These are phyloP conservation scores for Neurospora tetraspora DNA, from an alignment of 495 filamentous ascomycete species.

Conservation along the genomic window DNA sequence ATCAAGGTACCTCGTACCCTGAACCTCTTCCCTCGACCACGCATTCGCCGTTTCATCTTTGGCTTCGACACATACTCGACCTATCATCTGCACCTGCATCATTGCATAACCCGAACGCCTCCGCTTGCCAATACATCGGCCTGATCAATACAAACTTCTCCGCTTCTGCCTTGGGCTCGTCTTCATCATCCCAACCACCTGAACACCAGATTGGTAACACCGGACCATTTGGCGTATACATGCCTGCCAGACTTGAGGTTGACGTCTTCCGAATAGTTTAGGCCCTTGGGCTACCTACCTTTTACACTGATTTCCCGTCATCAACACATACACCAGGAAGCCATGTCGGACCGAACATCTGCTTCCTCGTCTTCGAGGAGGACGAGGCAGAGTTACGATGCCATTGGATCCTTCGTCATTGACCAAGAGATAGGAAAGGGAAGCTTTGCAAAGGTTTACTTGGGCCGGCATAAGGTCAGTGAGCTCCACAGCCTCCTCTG, in stretches of 20 bases:
- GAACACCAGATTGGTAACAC: constrained; percentile 1
- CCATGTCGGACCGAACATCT: constrained; percentile 34
- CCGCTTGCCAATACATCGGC: not conserved
- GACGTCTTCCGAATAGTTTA: constrained; percentile 33
- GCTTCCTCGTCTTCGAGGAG: constrained; percentile 26
- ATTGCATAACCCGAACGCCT: not conserved
- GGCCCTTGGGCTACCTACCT: constrained; percentile 33
- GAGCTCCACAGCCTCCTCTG: constrained; percentile 1
- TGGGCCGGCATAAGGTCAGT: constrained; percentile 74
- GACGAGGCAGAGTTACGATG: constrained; percentile 41
- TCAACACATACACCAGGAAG: constrained; percentile 34
- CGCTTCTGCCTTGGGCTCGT: constrained; percentile 5
- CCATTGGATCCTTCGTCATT: constrained; percentile 67
- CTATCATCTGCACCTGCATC: not conserved
- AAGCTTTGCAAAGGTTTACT: constrained; percentile 91
- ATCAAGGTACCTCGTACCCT: not conserved
- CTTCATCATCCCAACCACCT: constrained; percentile 1
- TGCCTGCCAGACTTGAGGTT: constrained; percentile 32
- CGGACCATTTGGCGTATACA: constrained; percentile 28
- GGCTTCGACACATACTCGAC: not conserved
- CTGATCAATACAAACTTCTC: not conserved
- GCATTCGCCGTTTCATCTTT: not conserved
- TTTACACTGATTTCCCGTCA: constrained; percentile 29
- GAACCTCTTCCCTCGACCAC: not conserved
- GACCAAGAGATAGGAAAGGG: constrained; percentile 85